Base-by-base conservation (phyloP, 345 rosid species). In the Excoecaria cochinchinensis region DNA sequence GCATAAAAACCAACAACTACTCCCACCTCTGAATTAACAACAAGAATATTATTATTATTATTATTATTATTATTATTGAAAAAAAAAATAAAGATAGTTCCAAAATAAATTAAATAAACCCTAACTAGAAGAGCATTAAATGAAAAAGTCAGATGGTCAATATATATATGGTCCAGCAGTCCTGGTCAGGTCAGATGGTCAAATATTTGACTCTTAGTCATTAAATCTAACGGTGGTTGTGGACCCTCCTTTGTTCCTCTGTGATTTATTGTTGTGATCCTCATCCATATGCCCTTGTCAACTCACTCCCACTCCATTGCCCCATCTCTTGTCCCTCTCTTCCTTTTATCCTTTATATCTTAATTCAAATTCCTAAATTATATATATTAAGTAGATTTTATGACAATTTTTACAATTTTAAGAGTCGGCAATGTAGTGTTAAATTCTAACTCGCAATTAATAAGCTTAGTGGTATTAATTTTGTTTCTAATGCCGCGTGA, bases 181-280 rank as follows among this genome's bases (percentile, higher is more conserved):
- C 72, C 73, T 70, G 69, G 75, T 86, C 82, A n/a, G 55, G 85
- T 87, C 87, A 80, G 86, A 75, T 68, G 53, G 90, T 90, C 92
- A 84, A 84, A 64, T 51, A 51, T 61, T 82, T 68, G 86, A 74
- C 84, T 84, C 81, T 47, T 39, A n/a, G 19, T 22, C 13, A 67
- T 84, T 77, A 60, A 80, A 85, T 85, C 89, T 81, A 87, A 85
- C 91, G 91, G 92, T 90, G 87, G 1, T 52, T 53, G 89, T 82
- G 90, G 95, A 70, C 84, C 93, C 85, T 68, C 78, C 74, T 19
- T 74, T 76, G 58, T 67, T 53, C 52, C 44, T 77, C 12, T 53
- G 5, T 71, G 48, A 69, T 80, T 39, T 74, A 64, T 51, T 8
- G 31, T 46, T 13, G n/a, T 60, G 17, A n/a, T 46, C 12, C 22